Evolutionary conservation across 192 early-diverging fungal genomes (phyloP), one percentile per base, ranked within the genome.

Genomic region (Coemansia umbellata): DNA sequence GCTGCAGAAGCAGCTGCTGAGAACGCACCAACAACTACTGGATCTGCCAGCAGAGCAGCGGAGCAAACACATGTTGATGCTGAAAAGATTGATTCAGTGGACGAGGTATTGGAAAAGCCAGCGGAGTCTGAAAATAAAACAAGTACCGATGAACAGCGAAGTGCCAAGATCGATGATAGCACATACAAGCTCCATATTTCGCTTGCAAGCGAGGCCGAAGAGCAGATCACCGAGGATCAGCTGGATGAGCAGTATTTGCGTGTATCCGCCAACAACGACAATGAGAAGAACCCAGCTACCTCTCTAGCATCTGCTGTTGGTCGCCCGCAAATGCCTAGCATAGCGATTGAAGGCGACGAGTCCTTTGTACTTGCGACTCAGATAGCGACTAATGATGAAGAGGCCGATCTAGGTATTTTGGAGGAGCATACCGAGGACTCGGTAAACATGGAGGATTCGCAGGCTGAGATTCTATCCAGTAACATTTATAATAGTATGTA

Each of bases 401-500:
- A 1, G 15, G 23, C 14, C n/a, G 19, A 47, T 4, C 23, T 33
- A 9, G 3, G 14, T 11, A 8, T 14, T 8, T 35, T 37, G 2
- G 22, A 31, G 6, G 17, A 13, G 9, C 13, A 19, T 23, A 37
- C 8, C 31, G 19, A 24, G 5, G 26, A 22, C 8, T 61, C 60
- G 0, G 48, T 52, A 9, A 63, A 63, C 41, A 62, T 74, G 58
- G 71, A 63, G 33, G 71, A 74, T 32, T 74, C 71, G 15, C 59
- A 74, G 42, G 63, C 71, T 1, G 71, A 66, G 39, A 63, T 74
- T 31, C 36, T 74, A 41, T 44, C 60, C 18, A 74, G 60, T 48
- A 63, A 67, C 44, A 51, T 67, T n/a, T 59, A 59, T 0, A 51
- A 74, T 53, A 74, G 71, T 48, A 66, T 63, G 51, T 74, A 74